Evolutionary conservation across 2,329 filamentous ascomycete genomes (phyloP).

Genomic region (Xylariales sp.): DNA sequence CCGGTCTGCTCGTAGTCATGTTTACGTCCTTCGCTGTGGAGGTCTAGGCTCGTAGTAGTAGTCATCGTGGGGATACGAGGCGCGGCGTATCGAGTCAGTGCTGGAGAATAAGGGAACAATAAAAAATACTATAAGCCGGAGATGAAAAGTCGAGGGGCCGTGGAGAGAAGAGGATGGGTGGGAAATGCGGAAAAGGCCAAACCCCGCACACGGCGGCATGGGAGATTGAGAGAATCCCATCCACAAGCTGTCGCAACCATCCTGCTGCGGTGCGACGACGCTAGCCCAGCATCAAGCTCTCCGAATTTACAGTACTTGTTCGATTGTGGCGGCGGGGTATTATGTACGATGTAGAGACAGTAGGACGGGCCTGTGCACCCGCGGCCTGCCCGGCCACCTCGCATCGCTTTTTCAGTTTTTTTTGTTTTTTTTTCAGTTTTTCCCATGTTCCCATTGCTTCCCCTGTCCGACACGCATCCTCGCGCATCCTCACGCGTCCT

Average conservation of each 20-base stretch:
- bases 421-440: neutral
- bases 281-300: constrained; percentile 7
- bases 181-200: constrained; percentile 1
- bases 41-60: neutral
- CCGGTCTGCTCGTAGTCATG: neutral
- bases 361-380: neutral
- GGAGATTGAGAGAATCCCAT: constrained; percentile 38
- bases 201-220: constrained; percentile 29
- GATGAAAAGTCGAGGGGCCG: neutral
- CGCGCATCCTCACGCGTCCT: neutral
- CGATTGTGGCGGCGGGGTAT: neutral
- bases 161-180: neutral
- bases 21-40: neutral
- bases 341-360: neutral
- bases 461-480: constrained; percentile 4
- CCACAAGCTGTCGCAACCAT: constrained; percentile 1
- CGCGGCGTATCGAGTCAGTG: too few relatives aligned
- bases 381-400: neutral
- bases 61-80: neutral
- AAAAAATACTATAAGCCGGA: neutral
- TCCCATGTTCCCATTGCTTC: neutral
- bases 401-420: constrained; percentile 1
- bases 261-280: constrained; percentile 19
- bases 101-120: too few relatives aligned
- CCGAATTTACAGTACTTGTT: neutral